These are phyloP conservation scores for Caloboletus inedulis DNA, from an alignment of 1,284 basidiomycete genomes.

Conservation along the genomic window DNA sequence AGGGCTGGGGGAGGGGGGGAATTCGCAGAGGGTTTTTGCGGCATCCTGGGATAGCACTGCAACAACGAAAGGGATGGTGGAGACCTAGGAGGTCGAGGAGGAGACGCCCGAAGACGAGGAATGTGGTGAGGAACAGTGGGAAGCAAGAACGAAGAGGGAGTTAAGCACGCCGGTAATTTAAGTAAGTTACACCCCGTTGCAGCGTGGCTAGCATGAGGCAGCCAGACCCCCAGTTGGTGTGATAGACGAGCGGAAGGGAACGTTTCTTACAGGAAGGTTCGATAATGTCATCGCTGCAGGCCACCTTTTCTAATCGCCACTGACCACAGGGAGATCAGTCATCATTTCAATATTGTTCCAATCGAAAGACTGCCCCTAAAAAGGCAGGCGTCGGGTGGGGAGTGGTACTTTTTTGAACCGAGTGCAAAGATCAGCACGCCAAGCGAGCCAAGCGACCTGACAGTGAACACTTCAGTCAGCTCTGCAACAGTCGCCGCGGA, in stretches of 20 bases:
- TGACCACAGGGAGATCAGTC: conserved; percentile 25
- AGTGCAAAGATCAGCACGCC: conserved; percentile 18
- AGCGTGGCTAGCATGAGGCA: conserved; percentile 64
- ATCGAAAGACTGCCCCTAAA: conserved; percentile 25
- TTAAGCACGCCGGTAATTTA: conserved; percentile 37
- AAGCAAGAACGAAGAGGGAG: conserved; percentile 30
- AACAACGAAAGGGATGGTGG: conserved; percentile 15
- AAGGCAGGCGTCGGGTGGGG: conserved; percentile 20
- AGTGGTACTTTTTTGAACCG: too few relatives aligned
- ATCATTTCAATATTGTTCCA: conserved; percentile 34
- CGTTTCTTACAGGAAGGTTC: conserved; percentile 28
- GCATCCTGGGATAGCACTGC: conserved; percentile 26
- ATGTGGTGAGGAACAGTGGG: conserved; percentile 20
- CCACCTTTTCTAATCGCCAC: conserved; percentile 34
- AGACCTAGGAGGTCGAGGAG: conserved; percentile 28
- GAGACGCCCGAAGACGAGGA: conserved; percentile 25
- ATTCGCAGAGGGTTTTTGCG: conserved; percentile 46
- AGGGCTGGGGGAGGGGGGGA: conserved; percentile 61
- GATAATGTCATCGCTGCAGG: conserved; percentile 26
- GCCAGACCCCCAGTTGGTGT: conserved; percentile 30
- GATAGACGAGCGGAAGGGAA: conserved; percentile 34
- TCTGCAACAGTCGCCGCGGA: not conserved
- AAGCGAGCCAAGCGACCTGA: conserved; percentile 8
- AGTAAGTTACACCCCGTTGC: conserved; percentile 48
- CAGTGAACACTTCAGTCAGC: conserved; percentile 3